Base-by-base conservation (phyloP, 2,329 filamentous ascomycete genomes). In the Penicillium sp. region DNA sequence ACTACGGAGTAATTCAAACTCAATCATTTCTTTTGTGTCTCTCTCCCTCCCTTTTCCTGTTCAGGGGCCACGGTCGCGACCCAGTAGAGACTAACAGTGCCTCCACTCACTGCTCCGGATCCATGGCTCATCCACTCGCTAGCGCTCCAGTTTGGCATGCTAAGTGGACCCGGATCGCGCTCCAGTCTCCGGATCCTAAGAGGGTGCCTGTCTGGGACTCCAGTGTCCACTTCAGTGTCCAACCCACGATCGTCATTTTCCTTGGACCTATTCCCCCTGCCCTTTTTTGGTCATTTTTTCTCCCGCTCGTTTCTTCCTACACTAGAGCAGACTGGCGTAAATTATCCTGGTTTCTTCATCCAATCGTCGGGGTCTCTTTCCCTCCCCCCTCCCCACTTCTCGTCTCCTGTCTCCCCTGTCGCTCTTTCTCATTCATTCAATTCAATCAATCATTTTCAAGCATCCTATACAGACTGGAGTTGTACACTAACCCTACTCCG, bases 111-210 rank as follows among this genome's bases (percentile, higher is more conserved):
- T 52, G 28, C 42, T 26, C 26, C 33, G 52, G 59, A 57, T 43
- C 62, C 62, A 62, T 66, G 64, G 64, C 57, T 65, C 63, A 26
- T 25, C 48, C 57, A 56, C 42, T 58, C 46, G 38, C 54, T 57
- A 62, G 53, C 33, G 53, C 43, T 40, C 53, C 26, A 54, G 38
- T 46, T 59, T 40, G 52, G 57, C 40, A 33, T 35, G 46, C 14
- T 4, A 13, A 13, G 63, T 65, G 45, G 45, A 48, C 14, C 58
- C 57, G 55, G 55, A 62, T 65, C 58, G 54, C 30, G 7, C 30
- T 33, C 30, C 30, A 33, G 30, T 46, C 40, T 45, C 40, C 53
- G 16, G 52, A 45, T 40, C 13, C 38, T 33, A 54, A 22, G 37
- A 22, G 37, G 35, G 55, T 43, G 26, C 48, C 48, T 52, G 40